A percentile compares a stretch with the other conserved stretches of the same genome.
These are phyloP conservation scores for Mycena vitilis DNA, from an alignment of 768 basidiomycete species.

Conservation along the genomic window DNA sequence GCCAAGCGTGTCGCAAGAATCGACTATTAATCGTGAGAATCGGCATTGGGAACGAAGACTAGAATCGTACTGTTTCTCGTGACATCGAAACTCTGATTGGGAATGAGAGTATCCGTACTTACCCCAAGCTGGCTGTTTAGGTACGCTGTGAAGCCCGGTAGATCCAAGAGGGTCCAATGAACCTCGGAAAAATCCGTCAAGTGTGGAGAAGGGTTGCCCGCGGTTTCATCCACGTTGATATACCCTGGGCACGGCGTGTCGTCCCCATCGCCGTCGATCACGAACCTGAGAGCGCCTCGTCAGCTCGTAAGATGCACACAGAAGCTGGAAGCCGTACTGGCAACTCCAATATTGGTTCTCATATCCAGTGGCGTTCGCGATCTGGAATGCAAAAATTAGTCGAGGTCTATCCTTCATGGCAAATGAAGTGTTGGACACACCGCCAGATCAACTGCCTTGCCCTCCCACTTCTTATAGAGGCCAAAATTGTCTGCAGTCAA, in stretches of 20 bases:
- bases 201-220: neutral
- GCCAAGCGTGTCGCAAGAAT: no score
- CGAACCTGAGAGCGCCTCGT: no score
- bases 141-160: neutral
- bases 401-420: no score
- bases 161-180: neutral
- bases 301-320: no score
- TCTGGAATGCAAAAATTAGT: neutral
- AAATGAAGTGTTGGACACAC: neutral
- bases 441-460: neutral
- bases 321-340: neutral
- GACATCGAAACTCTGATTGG: neutral
- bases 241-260: neutral
- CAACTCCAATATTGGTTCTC: neutral
- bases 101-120: neutral
- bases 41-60: no score
- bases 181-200: neutral
- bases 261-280: no score
- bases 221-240: neutral
- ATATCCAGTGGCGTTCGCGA: neutral
- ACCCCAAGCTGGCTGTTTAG: neutral
- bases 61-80: neutral
- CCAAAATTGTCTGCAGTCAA: neutral
- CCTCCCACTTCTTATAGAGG: conserved; percentile 1
- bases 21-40: no score